phyloP scores from a whole-genome alignment of 352 stramenopile genomes.

The Thalassiosira mediterranea region DNA sequence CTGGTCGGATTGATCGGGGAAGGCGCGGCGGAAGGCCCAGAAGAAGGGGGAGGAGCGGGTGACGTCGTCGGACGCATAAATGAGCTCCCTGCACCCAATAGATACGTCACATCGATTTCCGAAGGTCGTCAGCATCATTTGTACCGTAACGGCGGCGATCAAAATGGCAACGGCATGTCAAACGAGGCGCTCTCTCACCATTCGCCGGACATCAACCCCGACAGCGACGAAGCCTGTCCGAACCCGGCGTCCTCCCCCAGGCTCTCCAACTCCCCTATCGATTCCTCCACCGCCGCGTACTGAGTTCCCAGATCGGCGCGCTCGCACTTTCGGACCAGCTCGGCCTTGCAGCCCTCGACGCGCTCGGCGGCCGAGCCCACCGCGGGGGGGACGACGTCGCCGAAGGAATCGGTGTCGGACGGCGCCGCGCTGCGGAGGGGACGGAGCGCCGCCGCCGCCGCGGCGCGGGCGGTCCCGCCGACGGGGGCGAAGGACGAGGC shows the following conservation, averaged over 20 bases:
- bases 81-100: conserved; percentile 56
- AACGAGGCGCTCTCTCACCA: conserved; percentile 50
- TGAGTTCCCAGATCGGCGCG: conserved; percentile 14
- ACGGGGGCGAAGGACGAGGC: neutral
- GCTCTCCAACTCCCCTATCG: conserved; percentile 27
- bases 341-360: conserved; percentile 29
- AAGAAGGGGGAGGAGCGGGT: conserved; percentile 82
- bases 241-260: conserved; percentile 48
- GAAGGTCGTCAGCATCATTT: neutral
- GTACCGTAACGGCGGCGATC: too few relatives aligned
- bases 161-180: too few relatives aligned
- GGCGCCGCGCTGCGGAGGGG: conserved; percentile 10
- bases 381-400: conserved; percentile 3
- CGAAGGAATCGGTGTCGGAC: conserved; percentile 4
- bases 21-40: conserved; percentile 78
- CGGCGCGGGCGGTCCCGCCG: neutral
- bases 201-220: conserved; percentile 69
- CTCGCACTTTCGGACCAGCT: conserved; percentile 26
- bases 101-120: neutral
- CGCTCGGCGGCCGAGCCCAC: conserved; percentile 15
- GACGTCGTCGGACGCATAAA: conserved; percentile 76
- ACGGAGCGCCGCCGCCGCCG: neutral
- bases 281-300: conserved; percentile 18
- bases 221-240: conserved; percentile 68
- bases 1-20: conserved; percentile 75